Percentiles rank a stretch among this genome's conserved stretches.
phyloP scores from a whole-genome alignment of 1,139 yeast genomes.

The Sporopachydermia cereana region DNA sequence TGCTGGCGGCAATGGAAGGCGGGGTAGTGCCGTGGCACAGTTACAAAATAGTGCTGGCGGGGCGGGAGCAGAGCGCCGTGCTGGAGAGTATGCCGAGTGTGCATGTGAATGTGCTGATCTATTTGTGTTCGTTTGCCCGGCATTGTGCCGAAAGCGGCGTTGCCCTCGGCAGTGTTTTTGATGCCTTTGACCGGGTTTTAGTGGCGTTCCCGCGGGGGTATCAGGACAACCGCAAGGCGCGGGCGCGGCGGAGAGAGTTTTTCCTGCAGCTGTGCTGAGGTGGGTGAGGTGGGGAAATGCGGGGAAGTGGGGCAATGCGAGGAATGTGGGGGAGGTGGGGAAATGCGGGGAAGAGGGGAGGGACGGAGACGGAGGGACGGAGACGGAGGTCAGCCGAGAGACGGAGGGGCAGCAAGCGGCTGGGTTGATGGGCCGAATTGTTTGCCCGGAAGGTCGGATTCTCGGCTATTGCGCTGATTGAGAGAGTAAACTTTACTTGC shows the following conservation, averaged over 20 bases:
- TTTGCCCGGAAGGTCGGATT: no score
- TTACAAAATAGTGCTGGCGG: conserved; percentile 19
- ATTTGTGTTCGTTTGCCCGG: conserved; percentile 26
- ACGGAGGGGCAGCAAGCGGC: no score
- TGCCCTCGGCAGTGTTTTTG: conserved; percentile 3
- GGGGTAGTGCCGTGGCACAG: conserved; percentile 29
- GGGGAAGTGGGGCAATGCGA: neutral
- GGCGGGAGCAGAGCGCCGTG: conserved; percentile 19
- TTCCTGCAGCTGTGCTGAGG: neutral
- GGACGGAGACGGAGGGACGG: no score
- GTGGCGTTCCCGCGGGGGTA: neutral
- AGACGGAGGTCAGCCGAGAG: no score
- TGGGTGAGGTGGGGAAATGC: neutral
- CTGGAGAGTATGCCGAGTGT: conserved; percentile 29
- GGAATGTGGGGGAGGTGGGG: neutral
- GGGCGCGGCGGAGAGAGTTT: neutral
- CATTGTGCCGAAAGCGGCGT: conserved; percentile 21
- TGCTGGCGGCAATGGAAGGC: conserved; percentile 28
- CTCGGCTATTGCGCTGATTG: no score
- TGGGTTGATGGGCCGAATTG: no score
- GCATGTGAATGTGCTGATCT: conserved; percentile 30
- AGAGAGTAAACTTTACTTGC: no score
- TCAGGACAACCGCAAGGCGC: neutral
- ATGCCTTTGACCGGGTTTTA: neutral
- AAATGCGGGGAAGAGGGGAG: neutral